Evolutionary conservation across 805 yeast species (phyloP), one percentile per base, ranked within the genome.

Genomic region (Yarrowia divulgata): DNA sequence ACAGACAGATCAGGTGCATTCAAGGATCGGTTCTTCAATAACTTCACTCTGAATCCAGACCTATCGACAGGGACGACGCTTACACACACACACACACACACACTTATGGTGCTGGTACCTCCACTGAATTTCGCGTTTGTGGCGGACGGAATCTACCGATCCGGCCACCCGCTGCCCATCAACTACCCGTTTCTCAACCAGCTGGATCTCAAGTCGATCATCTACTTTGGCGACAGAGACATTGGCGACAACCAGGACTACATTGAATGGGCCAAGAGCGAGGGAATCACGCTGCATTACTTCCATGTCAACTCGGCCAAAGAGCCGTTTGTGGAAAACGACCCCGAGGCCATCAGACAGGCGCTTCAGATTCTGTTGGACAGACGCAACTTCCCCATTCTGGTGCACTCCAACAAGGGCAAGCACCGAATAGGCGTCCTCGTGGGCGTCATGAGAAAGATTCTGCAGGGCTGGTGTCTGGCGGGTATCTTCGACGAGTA

Each of bases 341-440:
- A 88, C 72, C 85, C 88, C 3, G 81, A 81, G 7, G 85, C 88
- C 1, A 83, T 93, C 69, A 81, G 85, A 8, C 69, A 72, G 9
- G 80, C 81, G 3, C 71, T 81, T 58, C 71, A 73, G 46, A 67
- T 78, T 9, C 72, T 81, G 6, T 69, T 76, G 16, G 83, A 81
- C 70, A 52, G 74, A 29, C 86, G 87, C 14, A 93, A 93, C 76
- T 91, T 90, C 76, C 99, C 99, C 0, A 87, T 94, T 13, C 81
- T 94, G 69, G 85, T 94, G 13, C 98, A 95, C 77, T 92, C 97
- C 3, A 92, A 95, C 78, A 94, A 94, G 80, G 99, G 99, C n/a
- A 95, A 95, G 77, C 99, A 94, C 77, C 80, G 99, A 52, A 93
- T 92, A 2, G 98, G 98, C 0, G 93, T 95, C 0, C 81, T 93